Base-by-base conservation (phyloP, 2,329 filamentous ascomycete genomes). In the Cladophialophora carrionii region DNA sequence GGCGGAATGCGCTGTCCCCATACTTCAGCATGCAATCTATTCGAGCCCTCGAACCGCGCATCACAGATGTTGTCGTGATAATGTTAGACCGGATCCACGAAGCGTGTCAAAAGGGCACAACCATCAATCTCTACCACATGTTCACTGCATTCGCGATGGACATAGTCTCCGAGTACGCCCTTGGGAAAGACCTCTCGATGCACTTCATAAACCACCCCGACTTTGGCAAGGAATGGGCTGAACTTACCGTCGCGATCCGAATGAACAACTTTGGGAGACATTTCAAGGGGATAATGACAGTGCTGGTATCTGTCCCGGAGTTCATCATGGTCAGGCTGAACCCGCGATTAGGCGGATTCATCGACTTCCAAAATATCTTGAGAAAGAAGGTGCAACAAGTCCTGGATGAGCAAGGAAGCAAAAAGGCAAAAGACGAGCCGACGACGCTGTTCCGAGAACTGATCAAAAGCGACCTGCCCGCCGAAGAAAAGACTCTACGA, bases 361-460 rank as follows among this genome's bases (percentile, higher is more conserved):
- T 57, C 14, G 54, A 22, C 20, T 57, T 31, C 31, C n/a, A 37
- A 12, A n/a, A 32, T 24, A 29, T 31, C 1, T 4, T 57, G 14
- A n/a, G 9, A 43, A 43, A 41, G 10, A 5, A 57, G 43, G 41
- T 51, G 43, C 41, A 43, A 48, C 37, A 59, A 24, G 24, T 59
- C 14, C 9, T 63, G n/a, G 54, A 53, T 10, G 54, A 63, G 24
- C 61, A 48, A 26, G 24, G n/a, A 14, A 26, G 51, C 29, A 24
- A 63, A 57, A 63, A 4, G 41, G n/a, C 22, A 14, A 57, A 20
- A 24, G 54, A 29, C 55, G 43, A 1, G 12, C 52, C 34, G 29
- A 70, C 71, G 37, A 69, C 64, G 9, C 63, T 78, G 56, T 76
- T 78, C 62, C 71, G 75, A 17, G 73, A 74, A 26, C 62, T 78